Base-by-base conservation (phyloP, 2,329 filamentous ascomycete species). In the Botryosphaeria agaves region DNA sequence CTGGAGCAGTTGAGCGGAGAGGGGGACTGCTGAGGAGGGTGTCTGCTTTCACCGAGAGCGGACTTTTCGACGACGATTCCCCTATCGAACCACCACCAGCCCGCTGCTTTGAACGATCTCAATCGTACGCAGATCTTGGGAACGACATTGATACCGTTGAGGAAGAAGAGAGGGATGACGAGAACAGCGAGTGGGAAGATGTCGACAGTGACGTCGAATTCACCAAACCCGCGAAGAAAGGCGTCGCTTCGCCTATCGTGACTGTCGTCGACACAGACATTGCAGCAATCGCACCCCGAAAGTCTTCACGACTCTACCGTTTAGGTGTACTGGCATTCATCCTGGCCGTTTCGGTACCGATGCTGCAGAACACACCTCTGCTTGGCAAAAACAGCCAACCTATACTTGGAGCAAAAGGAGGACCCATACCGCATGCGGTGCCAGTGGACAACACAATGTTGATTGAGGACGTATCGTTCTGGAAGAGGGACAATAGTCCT, bases 401-500 rank as follows among this genome's bases (percentile, higher is more conserved):
- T 5, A 26, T 47, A 9, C 39, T 49, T 21, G 44, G 43, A 12
- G 49, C 46, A 18, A 41, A 45, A 31, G 47, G 42, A 30, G 44
- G 43, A 29, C 36, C 40, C 2, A 41, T 51, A 33, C 41, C 38
- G 11, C 17, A 29, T 6, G 29, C 39, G 14, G 20, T 27, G 9
- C 29, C 36, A 14, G 23, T 38, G 30, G 32, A 32, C n/a, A 31
- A 33, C 26, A 32, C 31, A 15, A 18, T 35, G n/a, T 28, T 34
- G 15, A 14, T 25, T 16, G 29, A 31, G 7, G 21, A 6, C n/a
- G 7, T 6, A 3, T 8, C 25, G 12, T 27, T 40, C n/a, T 31
- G 34, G 32, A 46, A 48, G 28, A 56, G 64, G 30, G 52, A 53
- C 16, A 45, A 61, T 35, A 69, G 59, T 37, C 54, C 63, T 2